Evolutionary conservation across 2,329 filamentous ascomycete species (phyloP).

Genomic region (Penicillium freii): DNA sequence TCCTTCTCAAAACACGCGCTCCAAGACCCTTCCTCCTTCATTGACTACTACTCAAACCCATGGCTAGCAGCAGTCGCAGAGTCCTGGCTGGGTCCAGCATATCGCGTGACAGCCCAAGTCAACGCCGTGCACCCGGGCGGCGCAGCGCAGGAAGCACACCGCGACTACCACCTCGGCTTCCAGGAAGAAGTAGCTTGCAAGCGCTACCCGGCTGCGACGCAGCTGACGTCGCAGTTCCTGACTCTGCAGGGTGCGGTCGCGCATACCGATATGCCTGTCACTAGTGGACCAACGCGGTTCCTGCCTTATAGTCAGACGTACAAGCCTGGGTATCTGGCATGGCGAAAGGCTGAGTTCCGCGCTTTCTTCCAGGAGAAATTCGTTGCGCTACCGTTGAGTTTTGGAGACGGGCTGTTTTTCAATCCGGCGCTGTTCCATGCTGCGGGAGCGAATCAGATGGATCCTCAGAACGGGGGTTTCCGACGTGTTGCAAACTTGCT

Average conservation of each 20-base stretch:
- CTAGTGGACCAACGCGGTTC: slow-evolving; percentile 60
- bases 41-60: slow-evolving; percentile 60
- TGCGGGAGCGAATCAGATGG: slow-evolving; percentile 55
- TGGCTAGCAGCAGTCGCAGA: slow-evolving; percentile 55
- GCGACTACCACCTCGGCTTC: slow-evolving; percentile 66
- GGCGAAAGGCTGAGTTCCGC: slow-evolving; percentile 53
- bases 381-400: slow-evolving; percentile 52
- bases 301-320: slow-evolving; percentile 61
- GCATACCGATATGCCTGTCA: slow-evolving; percentile 59
- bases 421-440: slow-evolving; percentile 64
- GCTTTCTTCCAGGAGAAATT: slow-evolving; percentile 55
- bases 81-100: slow-evolving; percentile 60
- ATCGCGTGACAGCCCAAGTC: slow-evolving; percentile 61
- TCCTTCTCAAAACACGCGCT: slow-evolving; percentile 62
- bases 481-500: slow-evolving; percentile 60
- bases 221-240: slow-evolving; percentile 56
- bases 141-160: slow-evolving; percentile 56
- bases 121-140: slow-evolving; percentile 63
- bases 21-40: slow-evolving; percentile 53
- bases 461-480: slow-evolving; percentile 32
- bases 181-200: slow-evolving; percentile 51
- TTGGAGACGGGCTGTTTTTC: slow-evolving; percentile 64
- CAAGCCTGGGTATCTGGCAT: slow-evolving; percentile 58
- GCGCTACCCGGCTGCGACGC: slow-evolving; percentile 53
- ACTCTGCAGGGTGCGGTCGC: slow-evolving; percentile 64